phyloP scores from a whole-genome alignment of 345 rosid species.

The Hevea brasiliensis region DNA sequence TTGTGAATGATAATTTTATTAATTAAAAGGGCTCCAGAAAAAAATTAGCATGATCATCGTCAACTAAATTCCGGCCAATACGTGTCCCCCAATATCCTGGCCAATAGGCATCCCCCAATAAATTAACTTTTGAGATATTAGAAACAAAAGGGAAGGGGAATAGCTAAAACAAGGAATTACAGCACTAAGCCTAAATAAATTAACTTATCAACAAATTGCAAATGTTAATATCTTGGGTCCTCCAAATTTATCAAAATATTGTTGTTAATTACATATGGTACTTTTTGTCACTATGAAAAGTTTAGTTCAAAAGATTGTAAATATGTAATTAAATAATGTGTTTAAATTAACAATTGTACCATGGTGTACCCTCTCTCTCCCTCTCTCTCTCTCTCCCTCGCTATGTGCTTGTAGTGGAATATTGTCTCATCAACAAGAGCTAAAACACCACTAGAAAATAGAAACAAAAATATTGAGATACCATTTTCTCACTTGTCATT shows the following conservation, averaged over 20 bases:
- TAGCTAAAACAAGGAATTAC: background rate
- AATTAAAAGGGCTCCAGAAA: no score
- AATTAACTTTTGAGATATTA: no score
- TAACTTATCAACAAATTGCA: background rate
- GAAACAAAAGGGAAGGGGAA: no score
- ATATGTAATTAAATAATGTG: background rate
- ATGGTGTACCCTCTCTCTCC: constrained; percentile 1
- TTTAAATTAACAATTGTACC: background rate
- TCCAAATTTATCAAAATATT: background rate
- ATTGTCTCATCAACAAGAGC: background rate
- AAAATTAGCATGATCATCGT: no score
- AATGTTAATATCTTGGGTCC: background rate
- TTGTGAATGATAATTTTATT: no score
- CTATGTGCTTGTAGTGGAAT: background rate
- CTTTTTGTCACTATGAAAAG: background rate
- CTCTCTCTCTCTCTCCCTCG: background rate
- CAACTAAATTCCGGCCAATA: no score
- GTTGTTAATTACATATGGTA: background rate
- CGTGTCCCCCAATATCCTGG: no score
- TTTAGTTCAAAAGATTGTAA: background rate
- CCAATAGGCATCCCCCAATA: no score
- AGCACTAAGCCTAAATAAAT: background rate
- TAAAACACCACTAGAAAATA: background rate
- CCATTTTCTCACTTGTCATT: no score
- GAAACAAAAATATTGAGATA: constrained; percentile 8